These are phyloP conservation scores for Apiospora saccharicola DNA, from an alignment of 2,329 filamentous ascomycete genomes.

Conservation along the genomic window DNA sequence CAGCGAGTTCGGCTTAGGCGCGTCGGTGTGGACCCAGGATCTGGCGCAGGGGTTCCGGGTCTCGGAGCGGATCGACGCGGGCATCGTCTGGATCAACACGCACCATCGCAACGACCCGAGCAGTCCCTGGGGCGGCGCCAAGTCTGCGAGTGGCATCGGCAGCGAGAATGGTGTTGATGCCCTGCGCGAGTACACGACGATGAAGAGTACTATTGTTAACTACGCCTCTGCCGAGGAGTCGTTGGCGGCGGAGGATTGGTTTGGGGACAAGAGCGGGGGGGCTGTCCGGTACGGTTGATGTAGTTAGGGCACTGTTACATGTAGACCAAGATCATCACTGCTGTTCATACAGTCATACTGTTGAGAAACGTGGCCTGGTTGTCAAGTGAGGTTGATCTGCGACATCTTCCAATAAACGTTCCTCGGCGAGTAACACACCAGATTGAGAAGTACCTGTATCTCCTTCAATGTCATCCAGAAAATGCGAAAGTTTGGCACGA, in stretches of 20 bases:
- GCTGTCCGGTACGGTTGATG: conserved; percentile 65
- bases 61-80: conserved; percentile 73
- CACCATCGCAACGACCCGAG: conserved; percentile 78
- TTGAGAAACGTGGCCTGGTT: too few species aligned
- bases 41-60: conserved; percentile 77
- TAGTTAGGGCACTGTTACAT: not conserved
- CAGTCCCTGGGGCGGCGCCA: conserved; percentile 73
- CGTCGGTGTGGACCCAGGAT: conserved; percentile 78
- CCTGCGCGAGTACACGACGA: conserved; percentile 64
- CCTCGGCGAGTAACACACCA: too few species aligned
- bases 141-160: conserved; percentile 69
- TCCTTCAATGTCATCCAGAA: too few species aligned
- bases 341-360: too few species aligned
- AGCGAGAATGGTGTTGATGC: conserved; percentile 77
- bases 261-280: conserved; percentile 61
- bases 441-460: too few species aligned
- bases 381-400: too few species aligned
- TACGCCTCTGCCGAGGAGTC: conserved; percentile 65
- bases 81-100: conserved; percentile 64
- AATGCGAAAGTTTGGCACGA: too few species aligned
- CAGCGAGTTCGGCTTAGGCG: conserved; percentile 78
- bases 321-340: too few species aligned
- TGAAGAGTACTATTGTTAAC: conserved; percentile 74
- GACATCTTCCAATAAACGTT: too few species aligned
- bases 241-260: conserved; percentile 70